Percentiles rank a stretch among this genome's conserved stretches.
phyloP scores from a whole-genome alignment of 345 rosid species.

The Linum lewisii region DNA sequence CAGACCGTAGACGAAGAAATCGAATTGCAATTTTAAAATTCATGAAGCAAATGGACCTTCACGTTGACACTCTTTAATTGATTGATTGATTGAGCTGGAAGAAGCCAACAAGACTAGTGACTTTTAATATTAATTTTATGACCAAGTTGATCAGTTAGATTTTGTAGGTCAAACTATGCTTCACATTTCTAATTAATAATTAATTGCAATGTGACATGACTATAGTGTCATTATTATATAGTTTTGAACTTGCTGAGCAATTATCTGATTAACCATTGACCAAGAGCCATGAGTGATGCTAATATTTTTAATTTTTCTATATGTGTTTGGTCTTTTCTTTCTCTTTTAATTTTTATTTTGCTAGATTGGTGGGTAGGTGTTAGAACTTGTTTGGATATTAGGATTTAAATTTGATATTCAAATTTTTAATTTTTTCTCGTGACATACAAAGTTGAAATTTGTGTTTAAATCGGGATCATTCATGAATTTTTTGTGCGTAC shows the following conservation, averaged over 20 bases:
- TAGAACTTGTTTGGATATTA: too few relatives aligned
- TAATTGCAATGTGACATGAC: not conserved
- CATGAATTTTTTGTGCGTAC: too few relatives aligned
- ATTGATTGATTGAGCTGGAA: not conserved
- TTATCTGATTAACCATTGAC: not conserved
- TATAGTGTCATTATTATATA: too few relatives aligned
- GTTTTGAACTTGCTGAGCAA: not conserved
- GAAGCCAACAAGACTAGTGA: not conserved
- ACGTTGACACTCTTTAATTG: not conserved
- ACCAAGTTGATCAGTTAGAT: constrained; percentile 1
- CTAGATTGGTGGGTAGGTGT: not conserved
- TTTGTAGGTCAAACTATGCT: not conserved
- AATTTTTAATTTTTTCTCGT: too few relatives aligned
- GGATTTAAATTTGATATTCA: too few relatives aligned
- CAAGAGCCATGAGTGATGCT: not conserved
- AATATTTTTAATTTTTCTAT: not conserved
- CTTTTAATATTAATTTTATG: not conserved
- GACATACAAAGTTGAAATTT: too few relatives aligned
- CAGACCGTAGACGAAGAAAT: too few relatives aligned
- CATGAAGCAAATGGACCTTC: not conserved
- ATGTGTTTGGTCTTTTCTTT: not conserved
- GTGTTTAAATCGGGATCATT: too few relatives aligned
- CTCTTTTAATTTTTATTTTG: not conserved
- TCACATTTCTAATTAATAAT: not conserved
- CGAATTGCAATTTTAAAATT: not conserved